These are phyloP conservation scores for Priceomyces carsonii DNA, from an alignment of 805 yeast genomes.

Conservation along the genomic window DNA sequence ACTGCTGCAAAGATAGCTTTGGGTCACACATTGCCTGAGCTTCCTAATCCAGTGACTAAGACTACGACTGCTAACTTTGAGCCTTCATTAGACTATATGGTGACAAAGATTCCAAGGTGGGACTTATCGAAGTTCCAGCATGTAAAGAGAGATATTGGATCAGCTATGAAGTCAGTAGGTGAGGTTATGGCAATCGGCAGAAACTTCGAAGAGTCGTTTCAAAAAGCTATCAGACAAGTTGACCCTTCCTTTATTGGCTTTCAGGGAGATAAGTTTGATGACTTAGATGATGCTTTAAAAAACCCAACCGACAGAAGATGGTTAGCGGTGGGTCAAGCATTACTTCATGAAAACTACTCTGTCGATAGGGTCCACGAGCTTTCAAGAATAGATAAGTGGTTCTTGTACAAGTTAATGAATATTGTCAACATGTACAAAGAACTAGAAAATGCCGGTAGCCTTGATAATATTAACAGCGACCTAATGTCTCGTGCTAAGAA, in stretches of 20 bases:
- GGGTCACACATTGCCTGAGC: conserved; percentile 91
- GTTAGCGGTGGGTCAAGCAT: conserved; percentile 97
- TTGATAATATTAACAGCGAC: conserved; percentile 64
- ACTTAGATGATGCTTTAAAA: conserved; percentile 72
- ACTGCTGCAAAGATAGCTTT: conserved; percentile 97
- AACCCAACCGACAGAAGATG: conserved; percentile 96
- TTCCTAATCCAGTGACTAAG: conserved; percentile 95
- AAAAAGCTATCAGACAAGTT: conserved; percentile 94
- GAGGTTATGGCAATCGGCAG: conserved; percentile 99
- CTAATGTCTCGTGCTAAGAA: conserved; percentile 80
- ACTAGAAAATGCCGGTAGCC: conserved; percentile 59
- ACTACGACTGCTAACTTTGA: conserved; percentile 96
- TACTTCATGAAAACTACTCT: conserved; percentile 84
- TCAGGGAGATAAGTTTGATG: conserved; percentile 81
- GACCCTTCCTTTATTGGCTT: conserved; percentile 90
- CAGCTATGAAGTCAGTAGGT: conserved; percentile 98
- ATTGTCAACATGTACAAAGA: conserved; percentile 87
- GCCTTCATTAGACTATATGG: conserved; percentile 95
- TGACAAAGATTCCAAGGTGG: conserved; percentile 98
- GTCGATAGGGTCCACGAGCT: conserved; percentile 92
- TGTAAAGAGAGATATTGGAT: conserved; percentile 90
- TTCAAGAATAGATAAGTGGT: conserved; percentile 95
- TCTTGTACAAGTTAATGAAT: conserved; percentile 87
- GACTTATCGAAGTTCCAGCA: conserved; percentile 94
- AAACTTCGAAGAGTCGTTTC: conserved; percentile 95